Evolutionary conservation across 768 basidiomycete species (phyloP), one percentile per base, ranked within the genome.

Genomic region (Lactifluus pinguis): DNA sequence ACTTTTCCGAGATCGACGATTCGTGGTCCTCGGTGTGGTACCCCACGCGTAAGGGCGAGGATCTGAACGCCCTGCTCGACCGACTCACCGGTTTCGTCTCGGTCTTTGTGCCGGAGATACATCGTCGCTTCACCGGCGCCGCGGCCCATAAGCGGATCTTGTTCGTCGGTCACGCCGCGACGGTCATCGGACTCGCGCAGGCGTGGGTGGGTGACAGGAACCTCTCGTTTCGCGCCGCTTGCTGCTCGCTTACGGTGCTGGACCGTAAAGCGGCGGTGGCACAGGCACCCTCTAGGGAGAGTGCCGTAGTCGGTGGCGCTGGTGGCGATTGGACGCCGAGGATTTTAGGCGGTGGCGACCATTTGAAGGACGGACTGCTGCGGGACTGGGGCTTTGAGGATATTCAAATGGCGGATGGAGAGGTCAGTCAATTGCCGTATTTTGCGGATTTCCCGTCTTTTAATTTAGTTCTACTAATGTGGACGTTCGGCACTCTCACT

Each of bases 361-460:
- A 88, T 70, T 71, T 89, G 42, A 76, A 77, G 30, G 82, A 80
- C 2, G 86, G 84, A 1, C 66, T 79, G 2, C 74, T 79, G 55
- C 76, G 88, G 64, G 86, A 87, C 51, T 92, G 91, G 91, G 91
- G 91, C 14, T 84, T 92, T 62, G 85, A 89, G 65, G 83, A 92
- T 69, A 79, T 88, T 9, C 72, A 79, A 67, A 77, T 85, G 29
- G 75, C 76, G 6, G 72, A 80, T 61, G 87, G 87, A 48, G 76
- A 83, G 77, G 88, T 86, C 47, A 36, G 77, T 70, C 45, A 19
- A 25, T 32, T 36, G 11, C 15, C 19, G 9, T 10, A 25, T 49
- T 11, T 25, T 60, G 41, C 53, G 7, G 19, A 19, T 44, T 47
- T 9, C 21, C 15, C 38, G 13, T 30, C 21, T 25, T 25, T 38